A percentile compares a stretch with the other conserved stretches of the same genome.
phyloP scores from a whole-genome alignment of 2,329 filamentous ascomycete genomes.

The Colletotrichum spinosum region DNA sequence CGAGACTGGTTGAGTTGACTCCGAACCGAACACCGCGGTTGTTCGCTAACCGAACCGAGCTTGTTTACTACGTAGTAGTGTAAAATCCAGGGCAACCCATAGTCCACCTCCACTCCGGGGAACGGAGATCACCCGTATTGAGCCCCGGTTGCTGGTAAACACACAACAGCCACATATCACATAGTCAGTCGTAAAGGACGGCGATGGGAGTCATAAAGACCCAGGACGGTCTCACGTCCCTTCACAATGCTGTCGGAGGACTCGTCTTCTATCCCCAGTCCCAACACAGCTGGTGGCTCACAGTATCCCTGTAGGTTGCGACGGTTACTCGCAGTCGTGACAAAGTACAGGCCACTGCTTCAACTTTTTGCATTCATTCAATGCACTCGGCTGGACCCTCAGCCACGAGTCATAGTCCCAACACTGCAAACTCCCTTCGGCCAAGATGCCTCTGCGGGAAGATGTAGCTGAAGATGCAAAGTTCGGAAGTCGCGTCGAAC shows the following conservation, averaged over 20 bases:
- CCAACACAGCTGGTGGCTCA: background rate
- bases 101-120: slow-evolving; percentile 19
- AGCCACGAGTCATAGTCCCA: background rate
- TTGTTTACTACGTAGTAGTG: background rate
- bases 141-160: background rate
- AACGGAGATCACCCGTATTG: slow-evolving; percentile 9
- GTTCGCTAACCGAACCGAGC: slow-evolving; percentile 19
- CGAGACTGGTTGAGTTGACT: background rate
- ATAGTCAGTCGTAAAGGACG: too few relatives aligned
- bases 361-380: background rate
- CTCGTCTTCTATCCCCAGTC: background rate
- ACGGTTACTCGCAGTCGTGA: slow-evolving; percentile 33
- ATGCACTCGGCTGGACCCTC: background rate
- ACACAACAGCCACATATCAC: background rate
- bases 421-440: background rate
- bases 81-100: slow-evolving; percentile 11
- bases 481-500: slow-evolving; percentile 9
- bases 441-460: background rate
- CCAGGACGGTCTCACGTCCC: too few relatives aligned
- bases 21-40: slow-evolving; percentile 6
- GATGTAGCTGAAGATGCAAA: background rate
- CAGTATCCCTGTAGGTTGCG: slow-evolving; percentile 14
- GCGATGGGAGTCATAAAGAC: too few relatives aligned
- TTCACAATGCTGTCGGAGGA: too few relatives aligned
- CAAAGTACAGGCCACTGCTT: background rate